Evolutionary conservation across 805 yeast species (phyloP).

Genomic region (Hanseniaspora pseudoguilliermondii): DNA sequence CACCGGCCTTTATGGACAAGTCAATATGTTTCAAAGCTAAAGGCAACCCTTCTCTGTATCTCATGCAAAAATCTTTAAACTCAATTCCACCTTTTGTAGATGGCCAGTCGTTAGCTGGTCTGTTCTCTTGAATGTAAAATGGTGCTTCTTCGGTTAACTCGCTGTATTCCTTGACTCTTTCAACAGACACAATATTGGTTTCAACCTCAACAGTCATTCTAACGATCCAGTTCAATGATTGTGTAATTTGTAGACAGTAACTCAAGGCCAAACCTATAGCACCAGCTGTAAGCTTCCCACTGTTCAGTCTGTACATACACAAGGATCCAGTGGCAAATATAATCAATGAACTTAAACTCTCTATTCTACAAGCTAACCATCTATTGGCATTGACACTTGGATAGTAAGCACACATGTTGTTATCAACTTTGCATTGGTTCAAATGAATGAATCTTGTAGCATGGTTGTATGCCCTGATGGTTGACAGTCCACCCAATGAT

Average conservation of each 20-base stretch:
- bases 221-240: slow-evolving; percentile 91
- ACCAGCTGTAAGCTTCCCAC: slow-evolving; percentile 73
- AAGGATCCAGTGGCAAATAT: slow-evolving; percentile 78
- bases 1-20: slow-evolving; percentile 53
- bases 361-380: slow-evolving; percentile 94
- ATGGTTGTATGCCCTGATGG: slow-evolving; percentile 65
- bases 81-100: slow-evolving; percentile 57
- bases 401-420: slow-evolving; percentile 82
- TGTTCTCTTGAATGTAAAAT: slow-evolving; percentile 42
- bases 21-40: slow-evolving; percentile 59
- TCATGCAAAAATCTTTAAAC: slow-evolving; percentile 64
- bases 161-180: slow-evolving; percentile 82
- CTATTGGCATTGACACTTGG: slow-evolving; percentile 88
- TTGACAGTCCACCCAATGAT: slow-evolving; percentile 59
- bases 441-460: slow-evolving; percentile 47
- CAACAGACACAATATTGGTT: slow-evolving; percentile 92
- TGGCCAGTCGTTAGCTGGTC: slow-evolving; percentile 58
- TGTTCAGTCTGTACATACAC: slow-evolving; percentile 53
- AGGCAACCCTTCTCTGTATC: slow-evolving; percentile 72
- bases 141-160: slow-evolving; percentile 78
- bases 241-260: slow-evolving; percentile 86
- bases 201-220: slow-evolving; percentile 98
- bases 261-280: slow-evolving; percentile 86
- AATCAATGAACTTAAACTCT: slow-evolving; percentile 78
- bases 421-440: slow-evolving; percentile 62